These are phyloP conservation scores for Microbotryomycetes sp. DNA, from an alignment of 1,284 basidiomycete species.

Conservation along the genomic window DNA sequence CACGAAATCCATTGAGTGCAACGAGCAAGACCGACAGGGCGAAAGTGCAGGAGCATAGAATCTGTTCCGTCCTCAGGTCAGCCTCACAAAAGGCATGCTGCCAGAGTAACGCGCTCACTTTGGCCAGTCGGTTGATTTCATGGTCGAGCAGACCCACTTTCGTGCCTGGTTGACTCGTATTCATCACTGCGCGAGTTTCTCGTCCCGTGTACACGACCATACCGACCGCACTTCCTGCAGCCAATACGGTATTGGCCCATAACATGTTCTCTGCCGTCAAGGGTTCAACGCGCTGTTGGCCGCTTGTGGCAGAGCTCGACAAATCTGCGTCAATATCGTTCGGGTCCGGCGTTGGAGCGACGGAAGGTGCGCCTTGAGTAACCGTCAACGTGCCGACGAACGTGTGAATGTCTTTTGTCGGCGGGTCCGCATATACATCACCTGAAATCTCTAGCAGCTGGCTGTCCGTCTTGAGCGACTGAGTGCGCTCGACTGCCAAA, in stretches of 20 bases:
- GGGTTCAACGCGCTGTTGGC: conserved; percentile 51
- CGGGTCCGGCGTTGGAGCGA: conserved; percentile 15
- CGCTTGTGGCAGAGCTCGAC: conserved; percentile 7
- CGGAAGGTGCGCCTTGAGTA: conserved; percentile 44
- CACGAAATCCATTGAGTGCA: conserved; percentile 91
- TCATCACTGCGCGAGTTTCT: conserved; percentile 98
- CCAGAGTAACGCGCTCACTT: conserved; percentile 53
- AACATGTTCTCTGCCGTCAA: conserved; percentile 88
- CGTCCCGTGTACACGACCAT: conserved; percentile 89
- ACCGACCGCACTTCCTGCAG: conserved; percentile 86
- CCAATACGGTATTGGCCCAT: conserved; percentile 96
- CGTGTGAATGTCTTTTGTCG: conserved; percentile 93
- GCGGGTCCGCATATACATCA: conserved; percentile 84
- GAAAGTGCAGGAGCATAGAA: conserved; percentile 89
- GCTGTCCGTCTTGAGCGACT: conserved; percentile 59
- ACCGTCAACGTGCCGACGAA: conserved; percentile 90
- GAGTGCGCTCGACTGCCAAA: conserved; percentile 76
- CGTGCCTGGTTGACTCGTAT: conserved; percentile 92
- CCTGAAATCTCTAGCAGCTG: conserved; percentile 68
- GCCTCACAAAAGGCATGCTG: neutral
- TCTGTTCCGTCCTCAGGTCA: conserved; percentile 47
- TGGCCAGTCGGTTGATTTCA: conserved; percentile 92
- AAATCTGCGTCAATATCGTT: neutral
- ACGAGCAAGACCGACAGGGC: conserved; percentile 83
- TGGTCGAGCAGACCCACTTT: conserved; percentile 88